Base-by-base conservation (phyloP, 441 rosid genomes). In the Erysimum cheiri region DNA sequence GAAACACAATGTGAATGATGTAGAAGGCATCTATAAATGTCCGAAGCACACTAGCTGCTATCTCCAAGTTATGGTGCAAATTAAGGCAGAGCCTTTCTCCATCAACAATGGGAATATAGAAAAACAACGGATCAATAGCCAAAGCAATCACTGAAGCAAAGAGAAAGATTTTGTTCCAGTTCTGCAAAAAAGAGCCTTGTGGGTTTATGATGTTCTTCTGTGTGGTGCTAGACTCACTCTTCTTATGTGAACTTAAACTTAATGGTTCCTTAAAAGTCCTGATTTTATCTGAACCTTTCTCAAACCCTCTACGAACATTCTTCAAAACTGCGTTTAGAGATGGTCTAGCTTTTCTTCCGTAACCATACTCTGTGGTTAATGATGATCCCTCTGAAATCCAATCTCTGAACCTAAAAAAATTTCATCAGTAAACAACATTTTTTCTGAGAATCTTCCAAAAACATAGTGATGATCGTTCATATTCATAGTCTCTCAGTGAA, bases 1-100 rank as follows among this genome's bases (percentile, higher is more conserved):
- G 89, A 77, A 90, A 84, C 46, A 85, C 47, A 33, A 92, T 85
- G 40, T 77, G 98, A 68, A 85, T 58, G 41, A 82, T 31, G 60
- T 88, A 88, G 32, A 92, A 84, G 17, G 57, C 54, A 64, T 84
- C 91, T 14, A 77, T 33, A 41, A 68, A 70, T 8, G 85, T 67
- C n/a, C 91, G 83, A 43, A 86, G 55, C 53, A 84, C 14, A 35
- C 85, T 78, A n/a, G 83, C 83, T 4, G 26, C 58, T 3, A 69
- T 76, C 79, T 77, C 69, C 76, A 86, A 9, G 0, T 2, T 72
- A 1, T 24, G 8, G 24, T 84, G 87, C 77, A 67, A 37, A 37
- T 50, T 58, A 35, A 86, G 82, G 61, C 88, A 83, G 14, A 49
- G 58, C 2, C 13, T 60, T 2, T 15, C 1, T 6, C 72, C 69